Base-by-base conservation (phyloP, 352 stramenopile genomes). In the Pythium utonaiense region DNA sequence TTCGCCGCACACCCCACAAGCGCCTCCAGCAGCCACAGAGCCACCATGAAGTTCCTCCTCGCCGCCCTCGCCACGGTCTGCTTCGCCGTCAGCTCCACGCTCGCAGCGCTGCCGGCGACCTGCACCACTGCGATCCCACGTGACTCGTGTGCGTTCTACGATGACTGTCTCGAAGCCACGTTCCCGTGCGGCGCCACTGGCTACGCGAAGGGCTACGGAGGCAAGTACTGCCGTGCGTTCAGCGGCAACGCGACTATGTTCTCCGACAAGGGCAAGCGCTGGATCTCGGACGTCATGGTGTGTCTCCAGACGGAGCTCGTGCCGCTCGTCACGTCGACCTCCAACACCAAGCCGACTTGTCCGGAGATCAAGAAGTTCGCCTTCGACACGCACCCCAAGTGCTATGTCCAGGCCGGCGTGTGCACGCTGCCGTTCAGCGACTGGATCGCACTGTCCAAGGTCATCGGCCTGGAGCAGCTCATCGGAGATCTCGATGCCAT, bases 301-400 rank as follows among this genome's bases (percentile, higher is more conserved):
- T 71, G 67, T 33, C 50, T 74, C 10, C 62, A 74, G 55, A 65
- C 44, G 16, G 57, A 65, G 14, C 56, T 74, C 30, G 67, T 70
- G 48, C 53, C 63, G 13, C 19, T 67, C 17, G 22, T 74, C 36
- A 48, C 51, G 12, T 13, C 60, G 24, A 53, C 38, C 31, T 24
- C 27, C 7, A 51, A 50, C 45, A 38, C 28, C 27, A 62, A 62
- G 41, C 53, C 47, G 13, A 62, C 62, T 2, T 71, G 67, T 44
- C 25, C 42, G 10, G 53, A 40, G 21, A 71, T 71, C 52, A 67
- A 68, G 51, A 68, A 54, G 14, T 64, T 65, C 44, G 67, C 67
- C 6, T 74, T 74, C 53, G 50, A 69, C 63, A 69, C 67, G 33
- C 67, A 74, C 55, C 67, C 67, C 16, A 56, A 62, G 52, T 74